Evolutionary conservation across 73 alveolate genomes (phyloP), one percentile per base, ranked within the genome.

Genomic region (Stentor roeselii): DNA sequence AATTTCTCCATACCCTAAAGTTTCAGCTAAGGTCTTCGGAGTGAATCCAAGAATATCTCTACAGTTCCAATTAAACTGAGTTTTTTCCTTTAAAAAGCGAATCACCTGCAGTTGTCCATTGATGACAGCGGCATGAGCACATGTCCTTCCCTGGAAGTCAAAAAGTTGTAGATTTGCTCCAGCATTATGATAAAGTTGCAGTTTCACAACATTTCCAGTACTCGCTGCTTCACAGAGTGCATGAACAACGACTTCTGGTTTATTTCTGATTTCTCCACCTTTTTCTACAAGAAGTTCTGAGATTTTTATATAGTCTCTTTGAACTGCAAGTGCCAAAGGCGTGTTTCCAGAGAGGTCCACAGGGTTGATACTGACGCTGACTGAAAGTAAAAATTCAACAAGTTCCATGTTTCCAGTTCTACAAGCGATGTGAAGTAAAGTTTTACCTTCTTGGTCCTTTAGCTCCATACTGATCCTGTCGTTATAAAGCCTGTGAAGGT

Each of bases 401-500:
- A 76, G 14, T 37, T 34, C 84, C 6, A 6, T 27, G 14, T 41
- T 76, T 15, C 84, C 84, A 36, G 60, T 2, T 1, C 84, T 3
- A 35, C 83, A 83, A 30, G 96, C 96, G 3, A 84, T 82, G 37
- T 90, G 92, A 3, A 85, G 75, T 36, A 89, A 60, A 30, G 90
- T 67, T 82, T 83, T 83, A 31, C 89, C 78, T 60, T 86, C 83
- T 32, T 87, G 84, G 75, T 90, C 93, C 6, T 36, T 15, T 75
- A 60, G 27, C 41, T 83, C 91, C 37, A 90, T 76, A 58, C 89
- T 80, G 38, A 84, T 86, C 30, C 92, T 90, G 42, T 84, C 89
- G 0, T 82, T 50, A 42, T 78, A 76, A 39, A 90, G 32, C 39
- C 59, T 3, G 36, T 36, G 3, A 2, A 87, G 86, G 40, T 58